These are phyloP conservation scores for Halenospora varia DNA, from an alignment of 495 filamentous ascomycete genomes.

Conservation along the genomic window DNA sequence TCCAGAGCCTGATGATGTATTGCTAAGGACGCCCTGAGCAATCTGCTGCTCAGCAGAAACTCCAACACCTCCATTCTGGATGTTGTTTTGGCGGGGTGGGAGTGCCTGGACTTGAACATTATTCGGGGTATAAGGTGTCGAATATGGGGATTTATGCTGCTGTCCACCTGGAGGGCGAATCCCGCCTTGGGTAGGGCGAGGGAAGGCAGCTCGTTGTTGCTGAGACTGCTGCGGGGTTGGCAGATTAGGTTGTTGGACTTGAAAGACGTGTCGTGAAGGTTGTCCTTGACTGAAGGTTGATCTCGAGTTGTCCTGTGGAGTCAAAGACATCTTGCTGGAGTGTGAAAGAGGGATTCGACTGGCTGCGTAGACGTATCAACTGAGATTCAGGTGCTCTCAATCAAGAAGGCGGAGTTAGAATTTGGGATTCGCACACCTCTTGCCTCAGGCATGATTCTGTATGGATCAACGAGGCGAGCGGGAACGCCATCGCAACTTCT, in stretches of 20 bases:
- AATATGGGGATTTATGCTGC: constrained; percentile 24
- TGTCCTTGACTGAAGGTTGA: constrained; percentile 15
- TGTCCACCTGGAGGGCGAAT: constrained; percentile 15
- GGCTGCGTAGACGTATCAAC: constrained; percentile 22
- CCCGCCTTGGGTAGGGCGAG: constrained; percentile 16
- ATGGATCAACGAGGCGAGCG: no score
- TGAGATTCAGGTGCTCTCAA: constrained; percentile 3
- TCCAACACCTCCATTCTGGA: constrained; percentile 4
- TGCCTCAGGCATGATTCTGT: no score
- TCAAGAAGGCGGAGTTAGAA: not conserved
- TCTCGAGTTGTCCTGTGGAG: constrained; percentile 22
- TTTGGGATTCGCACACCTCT: no score
- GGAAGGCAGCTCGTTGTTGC: constrained; percentile 9
- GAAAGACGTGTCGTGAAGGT: constrained; percentile 17
- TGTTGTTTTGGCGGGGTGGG: constrained; percentile 18
- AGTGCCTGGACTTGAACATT: constrained; percentile 7
- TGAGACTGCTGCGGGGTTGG: constrained; percentile 13
- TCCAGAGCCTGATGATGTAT: constrained; percentile 14
- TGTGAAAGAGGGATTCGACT: constrained; percentile 3
- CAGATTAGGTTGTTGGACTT: constrained; percentile 5
- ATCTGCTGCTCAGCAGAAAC: constrained; percentile 28
- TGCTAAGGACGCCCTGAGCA: constrained; percentile 26
- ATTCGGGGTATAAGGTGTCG: constrained; percentile 21
- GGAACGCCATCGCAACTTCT: not conserved
- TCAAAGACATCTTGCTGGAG: constrained; percentile 21